Base-by-base conservation (phyloP, 1,284 basidiomycete genomes). In the Tilletia horrida region DNA sequence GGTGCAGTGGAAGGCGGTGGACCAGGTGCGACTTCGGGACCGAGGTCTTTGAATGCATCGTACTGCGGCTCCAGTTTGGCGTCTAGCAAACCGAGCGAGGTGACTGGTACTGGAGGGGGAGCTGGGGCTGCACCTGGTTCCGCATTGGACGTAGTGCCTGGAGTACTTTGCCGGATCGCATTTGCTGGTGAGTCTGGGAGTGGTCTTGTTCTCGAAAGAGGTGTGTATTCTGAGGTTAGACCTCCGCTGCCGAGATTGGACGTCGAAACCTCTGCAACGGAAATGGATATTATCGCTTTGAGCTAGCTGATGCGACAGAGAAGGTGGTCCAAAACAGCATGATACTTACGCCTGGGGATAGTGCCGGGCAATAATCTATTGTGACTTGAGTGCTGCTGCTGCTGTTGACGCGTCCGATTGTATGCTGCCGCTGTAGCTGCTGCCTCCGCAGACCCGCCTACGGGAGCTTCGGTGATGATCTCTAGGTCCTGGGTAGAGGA, bases 221-320 rank as follows among this genome's bases (percentile, higher is more conserved):
- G 91, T 0, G 89, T 92, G 82, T 95, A 94, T 83, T 95, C 93
- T 9, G 92, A 93, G 21, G 91, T 91, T 65, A 93, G 40, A 27
- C 61, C 55, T n/a, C 29, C 55, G 55, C 55, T 59, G 31, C 55
- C 55, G 55, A 59, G 18, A 29, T 31, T 85, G 68, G 89, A 86
- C 0, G 88, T 87, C 59, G 84, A 87, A 61, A 84, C 84, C 29
- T 84, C 84, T 83, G 76, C 76, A 40, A 4, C 4, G 70, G 65
- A 42, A 29, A 44, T 59, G 43, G 62, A 55, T 44, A 42, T 18
- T 23, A 65, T 18, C 6, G 16, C 23, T 8, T 16, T 65, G n/a
- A 31, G 23, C 45, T 11, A 64, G 11, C 6, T 40, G 35, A 40
- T 40, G 35, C 6, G 35, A 40, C 11, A 11, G 4, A 40, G 4